Evolutionary conservation across 352 stramenopile species (phyloP).

Genomic region (Phytophthora tubulina): DNA sequence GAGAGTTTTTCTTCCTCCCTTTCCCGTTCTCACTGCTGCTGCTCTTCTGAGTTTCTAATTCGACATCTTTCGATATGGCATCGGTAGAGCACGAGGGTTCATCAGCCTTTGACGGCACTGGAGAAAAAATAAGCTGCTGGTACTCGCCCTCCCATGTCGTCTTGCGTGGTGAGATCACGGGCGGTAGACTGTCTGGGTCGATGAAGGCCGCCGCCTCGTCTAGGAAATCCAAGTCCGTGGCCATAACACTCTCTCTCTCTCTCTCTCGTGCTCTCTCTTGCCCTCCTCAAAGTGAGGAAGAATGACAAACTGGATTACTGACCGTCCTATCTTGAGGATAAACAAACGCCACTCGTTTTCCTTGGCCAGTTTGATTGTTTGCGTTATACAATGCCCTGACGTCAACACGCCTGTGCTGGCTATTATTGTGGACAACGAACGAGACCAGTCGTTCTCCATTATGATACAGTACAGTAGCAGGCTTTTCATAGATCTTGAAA

Average conservation of each 20-base stretch:
- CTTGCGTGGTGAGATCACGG: background rate
- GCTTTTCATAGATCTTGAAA: too few relatives aligned
- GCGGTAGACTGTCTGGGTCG: conserved; percentile 1
- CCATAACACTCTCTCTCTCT: background rate
- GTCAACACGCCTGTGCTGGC: conserved; percentile 10
- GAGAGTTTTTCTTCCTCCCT: background rate
- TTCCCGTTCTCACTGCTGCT: too few relatives aligned
- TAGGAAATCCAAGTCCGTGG: conserved; percentile 17
- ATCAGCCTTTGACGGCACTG: background rate
- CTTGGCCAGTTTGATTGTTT: background rate
- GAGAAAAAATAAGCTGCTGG: too few relatives aligned
- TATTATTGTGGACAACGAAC: too few relatives aligned
- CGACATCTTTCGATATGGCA: conserved; percentile 3
- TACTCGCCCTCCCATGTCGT: background rate
- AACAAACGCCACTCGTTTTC: background rate
- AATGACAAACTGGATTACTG: background rate
- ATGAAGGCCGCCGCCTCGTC: conserved; percentile 19
- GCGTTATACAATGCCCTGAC: conserved; percentile 15
- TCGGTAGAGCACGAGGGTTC: too few relatives aligned
- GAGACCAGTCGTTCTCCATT: background rate
- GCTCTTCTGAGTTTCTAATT: background rate
- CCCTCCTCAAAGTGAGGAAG: background rate
- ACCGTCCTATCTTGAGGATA: background rate
- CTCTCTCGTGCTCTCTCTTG: background rate
- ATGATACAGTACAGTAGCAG: conserved; percentile 13